Percentiles rank a stretch among this genome's conserved stretches.
Evolutionary conservation across 768 basidiomycete genomes (phyloP).

Genomic region (Tylopilus plumbeoviolaceoides): DNA sequence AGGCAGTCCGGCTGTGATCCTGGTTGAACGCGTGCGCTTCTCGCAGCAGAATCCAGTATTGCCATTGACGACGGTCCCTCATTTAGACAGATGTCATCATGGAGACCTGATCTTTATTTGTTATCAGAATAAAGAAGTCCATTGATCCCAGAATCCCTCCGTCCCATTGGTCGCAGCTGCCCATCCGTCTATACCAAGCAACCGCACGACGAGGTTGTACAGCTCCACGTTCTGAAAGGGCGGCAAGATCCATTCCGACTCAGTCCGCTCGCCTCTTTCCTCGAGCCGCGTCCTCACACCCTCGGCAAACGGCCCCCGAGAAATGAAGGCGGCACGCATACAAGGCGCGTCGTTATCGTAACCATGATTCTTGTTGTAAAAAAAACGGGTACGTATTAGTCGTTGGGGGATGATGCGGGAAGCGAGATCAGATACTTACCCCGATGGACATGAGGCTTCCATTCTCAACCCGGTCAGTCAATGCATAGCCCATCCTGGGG

Average conservation of each 20-base stretch:
- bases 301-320: conserved; percentile 76
- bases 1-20: no score
- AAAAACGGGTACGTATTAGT: neutral
- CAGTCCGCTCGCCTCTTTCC: conserved; percentile 27
- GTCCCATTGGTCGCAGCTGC: conserved; percentile 74
- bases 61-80: no score
- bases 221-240: conserved; percentile 80
- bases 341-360: conserved; percentile 72
- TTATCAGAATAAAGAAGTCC: neutral
- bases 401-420: neutral
- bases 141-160: conserved; percentile 75
- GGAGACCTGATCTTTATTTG: no score
- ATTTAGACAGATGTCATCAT: no score
- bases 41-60: no score
- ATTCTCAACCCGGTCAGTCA: conserved; percentile 62
- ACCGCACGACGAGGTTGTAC: conserved; percentile 72
- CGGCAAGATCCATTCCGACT: conserved; percentile 53
- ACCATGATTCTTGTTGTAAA: conserved; percentile 63
- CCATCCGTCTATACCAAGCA: conserved; percentile 55
- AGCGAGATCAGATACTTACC: conserved; percentile 32
- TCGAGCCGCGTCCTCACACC: neutral
- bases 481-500: conserved; percentile 72
- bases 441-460: conserved; percentile 61
- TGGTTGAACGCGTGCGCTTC: no score
- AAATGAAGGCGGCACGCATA: conserved; percentile 89